Base-by-base conservation (phyloP, 352 stramenopile species). In the Phytophthora quininea region DNA sequence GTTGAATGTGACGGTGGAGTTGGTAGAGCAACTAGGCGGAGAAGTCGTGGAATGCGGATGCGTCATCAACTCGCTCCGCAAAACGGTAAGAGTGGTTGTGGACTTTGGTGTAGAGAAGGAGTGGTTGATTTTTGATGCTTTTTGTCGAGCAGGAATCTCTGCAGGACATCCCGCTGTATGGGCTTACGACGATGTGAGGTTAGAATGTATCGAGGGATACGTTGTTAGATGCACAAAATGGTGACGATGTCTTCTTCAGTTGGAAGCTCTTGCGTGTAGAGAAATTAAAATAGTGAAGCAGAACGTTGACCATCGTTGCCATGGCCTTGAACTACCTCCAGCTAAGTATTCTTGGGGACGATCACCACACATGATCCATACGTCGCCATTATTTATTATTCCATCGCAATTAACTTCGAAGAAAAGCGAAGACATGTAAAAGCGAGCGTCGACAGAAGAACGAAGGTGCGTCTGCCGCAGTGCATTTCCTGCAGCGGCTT, bases 31-130 rank as follows among this genome's bases (percentile, higher is more conserved):
- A 40, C 73, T 93, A 19, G 85, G 87, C 37, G 85, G 71, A 14
- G 68, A 90, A 47, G 84, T 93, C 9, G 73, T 95, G 58, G 87
- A 95, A 59, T 95, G 87, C 59, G 85, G 86, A 29, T 95, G 86
- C 68, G 77, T 95, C 59, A 86, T 92, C 67, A 86, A 80, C 61
- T 89, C 80, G 7, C 71, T 89, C 31, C 72, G 64, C 12, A 74
- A 74, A 33, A 76, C 77, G 69, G 84, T 92, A 68, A 29, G 76
- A 46, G 42, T 49, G 33, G 8, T 15, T 7, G 15, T 38, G 6
- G 24, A 33, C 12, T 10, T 24, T 48, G 42, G 4, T 48, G 42
- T 48, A 27, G 9, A 48, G 6, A 6, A 48, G n/a, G n/a, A n/a
- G 11, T 7, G 42, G n/a, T 15, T 40, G 35, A 40, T 40, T 40